Base-by-base conservation (phyloP, 2,329 filamentous ascomycete species). In the Penicillium sp. region DNA sequence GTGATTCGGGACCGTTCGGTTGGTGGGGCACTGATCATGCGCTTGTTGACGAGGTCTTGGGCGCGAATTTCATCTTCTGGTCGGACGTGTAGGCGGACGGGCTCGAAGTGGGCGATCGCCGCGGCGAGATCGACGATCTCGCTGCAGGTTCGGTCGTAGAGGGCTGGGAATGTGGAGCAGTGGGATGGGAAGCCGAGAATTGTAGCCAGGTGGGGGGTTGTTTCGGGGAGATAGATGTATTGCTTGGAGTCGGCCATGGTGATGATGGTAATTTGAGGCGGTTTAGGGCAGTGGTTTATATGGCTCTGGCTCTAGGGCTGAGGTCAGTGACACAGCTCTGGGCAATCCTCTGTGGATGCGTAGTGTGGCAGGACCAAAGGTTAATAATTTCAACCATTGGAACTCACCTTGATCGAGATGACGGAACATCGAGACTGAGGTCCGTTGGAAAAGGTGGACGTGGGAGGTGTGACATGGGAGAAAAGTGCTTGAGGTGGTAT, bases 41-140 rank as follows among this genome's bases (percentile, higher is more conserved):
- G 55, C 13, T 46, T 17, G 30, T 42, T 24, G 5, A 63, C 29
- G 6, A 63, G 51, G 6, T 30, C 13, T 12, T 60, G 39, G 4
- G 61, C 61, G n/a, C 26, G 26, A 0, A 24, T 2, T 8, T 46
- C 36, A n/a, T 68, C 62, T 42, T 67, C 65, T 7, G 61, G 59
- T 6, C 63, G 56, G 13, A 59, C 41, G 48, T 68, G 64, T 1
- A 71, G 53, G 7, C 62, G 64, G 7, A 71, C 68, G 6, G 66
- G 67, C 44, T 71, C 68, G 45, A 70, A 71, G 9, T 26, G 20
- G 6, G 67, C 61, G 44, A 68, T 67, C 21, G 67, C 56, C 10
- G 51, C 55, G 15, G 63, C 66, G 23, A 68, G 52, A 30, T 58
- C 52, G 24, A 64, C 53, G 34, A 68, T 67, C 33, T 68, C 66